Evolutionary conservation across 192 early-diverging fungal genomes (phyloP).

Genomic region (Dissophora ornata): DNA sequence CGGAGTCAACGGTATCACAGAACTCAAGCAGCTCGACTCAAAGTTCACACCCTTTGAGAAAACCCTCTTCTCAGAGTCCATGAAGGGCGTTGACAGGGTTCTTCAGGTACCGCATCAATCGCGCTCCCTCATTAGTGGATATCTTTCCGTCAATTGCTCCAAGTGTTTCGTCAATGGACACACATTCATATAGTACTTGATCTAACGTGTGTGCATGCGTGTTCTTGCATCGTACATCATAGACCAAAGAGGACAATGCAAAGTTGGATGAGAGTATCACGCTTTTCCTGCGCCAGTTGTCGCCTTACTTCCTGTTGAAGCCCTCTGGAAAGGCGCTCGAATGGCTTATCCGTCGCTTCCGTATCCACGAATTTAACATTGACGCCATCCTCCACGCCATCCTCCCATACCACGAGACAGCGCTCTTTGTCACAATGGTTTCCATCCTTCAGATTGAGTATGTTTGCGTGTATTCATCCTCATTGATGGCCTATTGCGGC

Average conservation of each 20-base stretch:
- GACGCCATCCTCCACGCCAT: slow-evolving; percentile 80
- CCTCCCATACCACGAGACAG: slow-evolving; percentile 95
- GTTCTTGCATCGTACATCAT: not conserved
- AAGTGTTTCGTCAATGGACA: not conserved
- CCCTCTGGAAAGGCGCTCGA: slow-evolving; percentile 91
- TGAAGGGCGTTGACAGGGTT: slow-evolving; percentile 83
- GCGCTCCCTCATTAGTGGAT: too few species aligned
- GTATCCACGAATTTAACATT: slow-evolving; percentile 90
- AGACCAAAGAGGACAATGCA: slow-evolving; percentile 84
- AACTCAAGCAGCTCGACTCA: slow-evolving; percentile 74
- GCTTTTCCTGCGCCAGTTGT: slow-evolving; percentile 79
- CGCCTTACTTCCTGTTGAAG: slow-evolving; percentile 86
- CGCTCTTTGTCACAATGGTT: slow-evolving; percentile 86
- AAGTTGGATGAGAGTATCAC: slow-evolving; percentile 81
- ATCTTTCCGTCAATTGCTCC: too few species aligned
- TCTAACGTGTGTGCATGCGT: too few species aligned
- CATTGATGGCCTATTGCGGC: too few species aligned
- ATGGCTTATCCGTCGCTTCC: slow-evolving; percentile 90
- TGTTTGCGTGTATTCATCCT: too few species aligned
- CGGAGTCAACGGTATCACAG: slow-evolving; percentile 80
- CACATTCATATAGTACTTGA: too few species aligned
- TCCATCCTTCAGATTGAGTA: slow-evolving; percentile 76
- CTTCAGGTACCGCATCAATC: slow-evolving; percentile 67
- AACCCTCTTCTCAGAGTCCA: slow-evolving; percentile 83
- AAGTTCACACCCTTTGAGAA: slow-evolving; percentile 73